phyloP scores from a whole-genome alignment of 2,329 filamentous ascomycete genomes.

The Cladophialophora psammophila region DNA sequence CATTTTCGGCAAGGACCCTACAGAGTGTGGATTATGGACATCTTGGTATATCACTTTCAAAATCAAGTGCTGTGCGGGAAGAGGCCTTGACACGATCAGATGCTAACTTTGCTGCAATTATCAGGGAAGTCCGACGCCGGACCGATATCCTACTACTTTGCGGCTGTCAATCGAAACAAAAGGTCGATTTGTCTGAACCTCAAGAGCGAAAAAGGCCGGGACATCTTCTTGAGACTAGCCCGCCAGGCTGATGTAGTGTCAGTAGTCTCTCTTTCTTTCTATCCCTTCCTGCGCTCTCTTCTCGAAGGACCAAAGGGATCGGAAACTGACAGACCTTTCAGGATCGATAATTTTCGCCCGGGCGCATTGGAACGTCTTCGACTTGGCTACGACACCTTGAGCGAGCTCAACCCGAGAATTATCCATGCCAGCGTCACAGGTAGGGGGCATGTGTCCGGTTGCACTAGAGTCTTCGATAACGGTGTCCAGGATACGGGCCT shows the following conservation, averaged over 20 bases:
- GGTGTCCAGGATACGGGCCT: constrained; percentile 57
- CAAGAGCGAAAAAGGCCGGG: constrained; percentile 16
- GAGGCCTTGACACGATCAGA: too few species aligned
- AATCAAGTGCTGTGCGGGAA: too few species aligned
- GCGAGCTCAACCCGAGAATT: background rate
- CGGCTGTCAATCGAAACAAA: constrained; percentile 34
- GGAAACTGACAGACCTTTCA: too few species aligned
- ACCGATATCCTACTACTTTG: constrained; percentile 46
- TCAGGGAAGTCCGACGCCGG: too few species aligned
- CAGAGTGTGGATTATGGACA: too few species aligned
- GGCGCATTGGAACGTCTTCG: constrained; percentile 56
- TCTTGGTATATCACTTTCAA: too few species aligned
- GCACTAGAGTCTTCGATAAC: too few species aligned
- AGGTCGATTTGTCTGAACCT: constrained; percentile 29
- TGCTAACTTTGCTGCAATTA: too few species aligned
- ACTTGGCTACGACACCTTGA: constrained; percentile 50
- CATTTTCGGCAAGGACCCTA: too few species aligned
- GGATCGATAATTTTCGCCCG: constrained; percentile 43
- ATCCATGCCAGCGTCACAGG: constrained; percentile 51
- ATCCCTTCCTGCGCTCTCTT: too few species aligned
- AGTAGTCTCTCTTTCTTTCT: too few species aligned
- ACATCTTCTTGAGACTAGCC: background rate
- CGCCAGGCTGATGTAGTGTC: background rate
- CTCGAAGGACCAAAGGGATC: too few species aligned
- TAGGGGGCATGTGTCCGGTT: background rate